These are phyloP conservation scores for Naganishia albida DNA, from an alignment of 1,284 basidiomycete genomes.

Conservation along the genomic window DNA sequence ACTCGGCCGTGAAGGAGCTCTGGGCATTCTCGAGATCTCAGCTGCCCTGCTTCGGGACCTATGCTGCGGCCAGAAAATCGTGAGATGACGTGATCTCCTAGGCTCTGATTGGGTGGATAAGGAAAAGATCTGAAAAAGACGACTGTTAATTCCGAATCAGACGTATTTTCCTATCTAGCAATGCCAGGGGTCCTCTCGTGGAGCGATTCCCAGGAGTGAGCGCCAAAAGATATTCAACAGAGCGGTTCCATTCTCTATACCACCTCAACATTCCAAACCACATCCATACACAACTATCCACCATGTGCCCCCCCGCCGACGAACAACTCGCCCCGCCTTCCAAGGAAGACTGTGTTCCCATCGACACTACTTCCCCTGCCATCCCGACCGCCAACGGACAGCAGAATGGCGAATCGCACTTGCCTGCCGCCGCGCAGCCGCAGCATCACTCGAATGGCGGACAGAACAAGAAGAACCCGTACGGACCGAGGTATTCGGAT, in stretches of 20 bases:
- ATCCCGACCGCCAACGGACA: conserved; percentile 40
- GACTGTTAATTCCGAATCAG: no score
- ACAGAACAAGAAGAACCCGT: conserved; percentile 67
- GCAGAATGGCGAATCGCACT: conserved; percentile 38
- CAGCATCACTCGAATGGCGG: conserved; percentile 50
- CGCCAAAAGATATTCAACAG: neutral
- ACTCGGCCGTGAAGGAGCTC: neutral
- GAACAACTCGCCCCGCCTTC: conserved; percentile 56
- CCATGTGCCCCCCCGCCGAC: conserved; percentile 67
- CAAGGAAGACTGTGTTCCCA: conserved; percentile 66
- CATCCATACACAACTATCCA: conserved; percentile 29
- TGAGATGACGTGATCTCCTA: no score
- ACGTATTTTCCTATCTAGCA: no score
- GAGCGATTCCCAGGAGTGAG: neutral
- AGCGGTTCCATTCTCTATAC: neutral
- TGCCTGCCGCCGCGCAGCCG: conserved; percentile 44
- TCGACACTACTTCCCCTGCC: conserved; percentile 58
- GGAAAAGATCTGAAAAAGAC: no score
- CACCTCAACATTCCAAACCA: neutral
- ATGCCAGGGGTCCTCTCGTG: neutral
- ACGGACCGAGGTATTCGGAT: conserved; percentile 83
- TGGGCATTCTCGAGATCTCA: neutral
- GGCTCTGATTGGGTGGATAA: no score
- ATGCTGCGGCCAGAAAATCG: no score
- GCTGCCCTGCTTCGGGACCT: no score